Base-by-base conservation (phyloP, 805 yeast species). In the Wickerhamomyces pijperi region DNA sequence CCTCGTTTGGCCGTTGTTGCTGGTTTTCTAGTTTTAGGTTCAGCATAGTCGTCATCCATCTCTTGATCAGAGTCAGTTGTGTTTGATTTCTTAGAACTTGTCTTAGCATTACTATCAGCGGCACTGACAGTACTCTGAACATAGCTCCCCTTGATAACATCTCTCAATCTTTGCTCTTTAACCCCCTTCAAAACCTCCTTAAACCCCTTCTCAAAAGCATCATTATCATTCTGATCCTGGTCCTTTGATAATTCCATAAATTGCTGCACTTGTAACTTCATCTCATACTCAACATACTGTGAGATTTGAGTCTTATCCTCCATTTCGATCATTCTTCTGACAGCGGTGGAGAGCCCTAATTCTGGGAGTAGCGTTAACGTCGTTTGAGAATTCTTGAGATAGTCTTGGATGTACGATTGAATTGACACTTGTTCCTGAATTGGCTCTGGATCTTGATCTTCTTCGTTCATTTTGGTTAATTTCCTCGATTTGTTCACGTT, bases 231-330 rank as follows among this genome's bases (percentile, higher is more conserved):
- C 29, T 8, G 14, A 4, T 25, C 29, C 29, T 8, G 4, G n/a
- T 25, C n/a, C 29, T 25, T 25, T 12, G 29, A 8, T 14, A 25
- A 25, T 14, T 25, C n/a, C 36, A 50, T 31, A 32, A 50, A 50
- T 9, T 45, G 46, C 19, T 37, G 39, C 33, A 46, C 45, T 32
- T 51, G 53, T 20, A 41, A 39, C 18, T 46, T 46, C 32, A 49
- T 32, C 36, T 81, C 85, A 19, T 59, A 55, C 34, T 72, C 72
- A 19, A 82, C 70, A 48, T 74, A 81, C n/a, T 68, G 72, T 33
- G 72, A 75, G 37, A 90, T 61, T 0, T 88, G 76, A 28, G 65
- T 62, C 51, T 80, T 83, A 55, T 88, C 95, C 43, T 87, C 96
- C 46, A 83, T 85, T 34, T 80, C 86, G 4, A 92, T 78, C 54